These are phyloP conservation scores for Leishmania mexicana DNA, from an alignment of 208 protist species.

Conservation along the genomic window DNA sequence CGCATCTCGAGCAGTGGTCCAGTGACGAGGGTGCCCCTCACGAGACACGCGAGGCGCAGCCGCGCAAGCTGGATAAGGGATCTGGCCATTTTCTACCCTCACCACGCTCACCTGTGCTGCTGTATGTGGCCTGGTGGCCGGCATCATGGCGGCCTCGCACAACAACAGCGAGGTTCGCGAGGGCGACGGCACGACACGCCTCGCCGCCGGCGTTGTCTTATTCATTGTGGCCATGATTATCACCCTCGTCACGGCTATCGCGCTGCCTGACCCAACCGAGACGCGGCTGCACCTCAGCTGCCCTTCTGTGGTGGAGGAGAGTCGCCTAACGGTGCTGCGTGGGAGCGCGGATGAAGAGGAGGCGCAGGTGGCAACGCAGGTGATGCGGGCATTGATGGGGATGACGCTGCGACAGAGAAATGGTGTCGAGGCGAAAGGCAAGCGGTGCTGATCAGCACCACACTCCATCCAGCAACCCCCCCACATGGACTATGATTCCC, in stretches of 20 bases:
- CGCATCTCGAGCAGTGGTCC: neutral
- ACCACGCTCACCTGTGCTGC: constrained; percentile 16
- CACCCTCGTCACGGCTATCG: neutral
- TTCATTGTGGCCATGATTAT: constrained; percentile 8
- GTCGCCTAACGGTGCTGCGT: constrained; percentile 6
- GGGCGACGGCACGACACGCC: neutral
- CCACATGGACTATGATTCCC: neutral
- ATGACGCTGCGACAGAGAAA: neutral
- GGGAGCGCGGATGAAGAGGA: neutral
- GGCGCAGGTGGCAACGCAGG: neutral
- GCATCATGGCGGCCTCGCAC: constrained; percentile 6
- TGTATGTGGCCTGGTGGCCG: constrained; percentile 9
- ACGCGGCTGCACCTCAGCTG: constrained; percentile 12
- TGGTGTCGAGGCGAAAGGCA: neutral
- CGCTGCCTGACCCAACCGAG: constrained; percentile 1
- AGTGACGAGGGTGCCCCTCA: constrained; percentile 1
- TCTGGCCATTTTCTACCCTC: constrained; percentile 9
- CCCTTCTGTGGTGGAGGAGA: neutral
- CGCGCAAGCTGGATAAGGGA: constrained; percentile 4
- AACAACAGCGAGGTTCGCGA: neutral
- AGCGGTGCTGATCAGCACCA: neutral
- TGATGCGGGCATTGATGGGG: neutral
- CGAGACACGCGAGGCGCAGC: constrained; percentile 6
- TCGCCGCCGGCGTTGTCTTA: constrained; percentile 1
- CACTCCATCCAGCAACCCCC: neutral